These are phyloP conservation scores for Ceratorhiza oryzae-sativae DNA, from an alignment of 1,284 basidiomycete species.

Conservation along the genomic window DNA sequence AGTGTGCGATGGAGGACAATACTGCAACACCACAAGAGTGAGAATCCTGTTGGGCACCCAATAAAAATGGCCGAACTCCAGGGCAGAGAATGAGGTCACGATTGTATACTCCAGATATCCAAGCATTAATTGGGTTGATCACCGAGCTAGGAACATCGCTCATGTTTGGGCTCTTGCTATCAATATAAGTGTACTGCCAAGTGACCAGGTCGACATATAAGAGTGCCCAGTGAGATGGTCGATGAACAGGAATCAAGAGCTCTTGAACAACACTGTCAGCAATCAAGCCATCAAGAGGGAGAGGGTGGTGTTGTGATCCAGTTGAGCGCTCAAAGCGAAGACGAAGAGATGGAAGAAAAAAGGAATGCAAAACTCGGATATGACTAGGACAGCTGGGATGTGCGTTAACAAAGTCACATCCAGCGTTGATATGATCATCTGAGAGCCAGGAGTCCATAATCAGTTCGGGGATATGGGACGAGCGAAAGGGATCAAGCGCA, in stretches of 20 bases:
- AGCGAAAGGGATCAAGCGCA: not conserved
- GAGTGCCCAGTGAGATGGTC: conserved; percentile 6
- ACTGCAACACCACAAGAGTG: conserved; percentile 22
- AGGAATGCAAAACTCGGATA: not conserved
- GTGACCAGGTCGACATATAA: not conserved
- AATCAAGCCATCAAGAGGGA: not conserved
- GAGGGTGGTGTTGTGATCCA: not conserved
- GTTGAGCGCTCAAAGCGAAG: not conserved
- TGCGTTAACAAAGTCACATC: not conserved
- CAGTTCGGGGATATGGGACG: not conserved
- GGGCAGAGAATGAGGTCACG: not conserved
- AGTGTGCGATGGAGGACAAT: conserved; percentile 4
- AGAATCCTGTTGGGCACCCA: conserved; percentile 3
- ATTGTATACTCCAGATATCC: not conserved
- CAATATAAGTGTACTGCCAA: not conserved
- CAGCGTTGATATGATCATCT: conserved; percentile 16
- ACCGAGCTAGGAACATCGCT: not conserved
- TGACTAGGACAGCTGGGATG: not conserved
- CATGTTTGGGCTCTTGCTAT: not conserved
- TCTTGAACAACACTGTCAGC: not conserved
- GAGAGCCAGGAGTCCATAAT: conserved; percentile 13
- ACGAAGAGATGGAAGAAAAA: not conserved
- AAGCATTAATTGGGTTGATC: not conserved
- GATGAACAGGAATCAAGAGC: conserved; percentile 5
- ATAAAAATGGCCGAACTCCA: not conserved